Percentiles rank a stretch among this genome's conserved stretches.
Evolutionary conservation across 164 flowering plant species (phyloP).

Genomic region (Vitis riparia): DNA sequence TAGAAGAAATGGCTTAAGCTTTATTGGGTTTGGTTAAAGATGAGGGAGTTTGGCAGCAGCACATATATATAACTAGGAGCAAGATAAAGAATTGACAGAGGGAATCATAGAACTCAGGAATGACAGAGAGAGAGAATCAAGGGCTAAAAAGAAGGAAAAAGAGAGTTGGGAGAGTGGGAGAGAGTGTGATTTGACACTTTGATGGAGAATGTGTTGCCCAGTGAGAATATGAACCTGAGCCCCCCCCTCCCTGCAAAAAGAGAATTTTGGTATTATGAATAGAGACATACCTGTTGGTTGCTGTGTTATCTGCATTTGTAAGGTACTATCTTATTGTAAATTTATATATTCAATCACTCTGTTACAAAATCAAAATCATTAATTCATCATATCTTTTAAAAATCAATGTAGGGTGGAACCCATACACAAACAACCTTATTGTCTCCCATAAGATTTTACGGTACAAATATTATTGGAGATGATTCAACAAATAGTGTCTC

Average conservation of each 20-base stretch:
- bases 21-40: slow-evolving; percentile 52
- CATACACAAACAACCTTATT: too few relatives aligned
- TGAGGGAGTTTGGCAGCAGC: slow-evolving; percentile 16
- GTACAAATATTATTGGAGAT: too few relatives aligned
- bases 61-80: slow-evolving; percentile 6
- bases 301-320: not conserved
- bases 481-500: too few relatives aligned
- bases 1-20: slow-evolving; percentile 27
- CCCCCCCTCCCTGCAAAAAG: not conserved
- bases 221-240: not conserved
- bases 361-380: too few relatives aligned
- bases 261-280: slow-evolving; percentile 5
- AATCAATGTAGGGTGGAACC: too few relatives aligned
- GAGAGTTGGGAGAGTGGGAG: slow-evolving; percentile 1
- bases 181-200: not conserved
- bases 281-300: slow-evolving; percentile 15
- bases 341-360: too few relatives aligned
- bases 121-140: slow-evolving; percentile 16
- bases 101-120: slow-evolving; percentile 23
- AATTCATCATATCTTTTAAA: too few relatives aligned
- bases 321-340: too few relatives aligned
- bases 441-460: too few relatives aligned
- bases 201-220: slow-evolving; percentile 5
- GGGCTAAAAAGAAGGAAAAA: not conserved
- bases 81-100: slow-evolving; percentile 9